Conservation (phyloP, 495 filamentous ascomycete species). For the Neurospora sp. region DNA sequence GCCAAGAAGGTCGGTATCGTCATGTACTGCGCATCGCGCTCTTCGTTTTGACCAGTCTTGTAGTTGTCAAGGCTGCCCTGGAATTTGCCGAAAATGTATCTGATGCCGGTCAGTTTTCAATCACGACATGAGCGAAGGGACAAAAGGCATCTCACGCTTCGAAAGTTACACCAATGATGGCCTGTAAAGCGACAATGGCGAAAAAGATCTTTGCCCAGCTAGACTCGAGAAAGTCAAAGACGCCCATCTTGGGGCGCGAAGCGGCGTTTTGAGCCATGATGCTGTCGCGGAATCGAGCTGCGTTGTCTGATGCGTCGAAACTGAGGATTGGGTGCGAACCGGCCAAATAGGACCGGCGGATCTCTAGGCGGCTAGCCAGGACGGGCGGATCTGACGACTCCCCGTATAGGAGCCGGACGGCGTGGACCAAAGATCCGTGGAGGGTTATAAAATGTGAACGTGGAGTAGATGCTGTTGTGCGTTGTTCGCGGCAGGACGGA, state of each 20-base stretch:
- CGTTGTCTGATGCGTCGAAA: slow-evolving; percentile 21
- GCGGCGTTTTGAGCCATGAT: slow-evolving; percentile 13
- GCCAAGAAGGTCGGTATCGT: slow-evolving; percentile 85
- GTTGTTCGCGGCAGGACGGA: slow-evolving; percentile 1
- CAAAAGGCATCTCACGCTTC: slow-evolving; percentile 58
- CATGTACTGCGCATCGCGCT: slow-evolving; percentile 40
- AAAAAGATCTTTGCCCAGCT: slow-evolving; percentile 86
- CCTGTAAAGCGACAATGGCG: slow-evolving; percentile 62
- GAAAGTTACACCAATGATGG: slow-evolving; percentile 64
- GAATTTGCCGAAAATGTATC: slow-evolving; percentile 63
- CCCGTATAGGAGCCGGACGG: slow-evolving; percentile 14
- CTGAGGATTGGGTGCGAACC: slow-evolving; percentile 25
- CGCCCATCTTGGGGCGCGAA: slow-evolving; percentile 19
- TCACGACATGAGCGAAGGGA: background rate
- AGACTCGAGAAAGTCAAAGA: slow-evolving; percentile 64
- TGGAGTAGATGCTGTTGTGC: background rate
- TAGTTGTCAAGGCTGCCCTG: slow-evolving; percentile 38
- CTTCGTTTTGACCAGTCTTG: slow-evolving; percentile 12
- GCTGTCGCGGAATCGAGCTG: slow-evolving; percentile 18
- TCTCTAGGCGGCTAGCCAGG: slow-evolving; percentile 28
- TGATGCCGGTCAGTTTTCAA: slow-evolving; percentile 21
- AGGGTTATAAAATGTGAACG: background rate
- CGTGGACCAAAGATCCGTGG: background rate
- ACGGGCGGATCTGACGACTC: slow-evolving; percentile 21
- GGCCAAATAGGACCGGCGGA: slow-evolving; percentile 31